A percentile compares a stretch with the other conserved stretches of the same genome.
These are phyloP conservation scores for Ophiostoma piceae DNA, from an alignment of 2,329 filamentous ascomycete species.

Conservation along the genomic window DNA sequence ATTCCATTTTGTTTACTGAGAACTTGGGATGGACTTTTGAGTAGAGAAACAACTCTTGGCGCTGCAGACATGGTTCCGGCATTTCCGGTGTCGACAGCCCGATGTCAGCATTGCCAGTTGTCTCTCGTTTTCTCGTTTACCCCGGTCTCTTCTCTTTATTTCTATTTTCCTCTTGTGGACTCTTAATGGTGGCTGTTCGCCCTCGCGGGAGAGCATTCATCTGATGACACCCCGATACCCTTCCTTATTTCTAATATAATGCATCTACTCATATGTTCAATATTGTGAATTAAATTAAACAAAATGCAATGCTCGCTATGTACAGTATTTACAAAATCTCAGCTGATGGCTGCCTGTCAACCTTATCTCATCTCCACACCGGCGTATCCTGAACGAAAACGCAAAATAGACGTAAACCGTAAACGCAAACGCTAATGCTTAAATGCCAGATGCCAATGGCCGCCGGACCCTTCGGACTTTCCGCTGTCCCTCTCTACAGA, in stretches of 20 bases:
- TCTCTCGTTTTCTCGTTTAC: neutral
- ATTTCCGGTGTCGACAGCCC: conserved; percentile 14
- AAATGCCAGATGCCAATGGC: neutral
- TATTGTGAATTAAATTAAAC: neutral
- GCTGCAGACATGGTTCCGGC: conserved; percentile 12
- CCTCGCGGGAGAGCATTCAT: neutral
- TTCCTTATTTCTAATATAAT: neutral
- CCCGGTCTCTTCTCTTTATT: neutral
- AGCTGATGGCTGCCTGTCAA: neutral
- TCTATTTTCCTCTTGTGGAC: conserved; percentile 4
- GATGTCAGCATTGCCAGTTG: neutral
- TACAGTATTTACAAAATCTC: neutral
- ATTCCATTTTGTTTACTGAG: neutral
- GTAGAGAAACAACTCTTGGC: neutral
- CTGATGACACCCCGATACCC: conserved; percentile 12
- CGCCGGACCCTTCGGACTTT: conserved; percentile 3
- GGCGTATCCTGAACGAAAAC: neutral
- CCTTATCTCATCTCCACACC: neutral
- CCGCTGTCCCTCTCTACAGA: neutral
- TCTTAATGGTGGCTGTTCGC: conserved; percentile 8
- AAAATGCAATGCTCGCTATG: neutral
- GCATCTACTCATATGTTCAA: neutral
- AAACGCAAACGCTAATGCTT: neutral
- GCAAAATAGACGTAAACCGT: neutral
- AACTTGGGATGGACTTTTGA: neutral